Conservation (phyloP, 176 grass and related monocot genomes). For the sorghum (Sorghum bicolor) region Sorghum_bicolor_NCBIv3 NC_012870.2:64542001-64542500, state of each 20-base stretch:
- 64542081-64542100: background rate
- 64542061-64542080: background rate
- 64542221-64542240: slow-evolving; percentile 37
- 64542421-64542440: slow-evolving; percentile 31
- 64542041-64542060: background rate
- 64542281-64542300: slow-evolving; percentile 11
- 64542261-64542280: slow-evolving; percentile 25
- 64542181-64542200: slow-evolving; percentile 30
- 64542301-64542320: background rate
- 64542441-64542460: slow-evolving; percentile 22
- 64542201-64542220: slow-evolving; percentile 22
- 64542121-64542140: slow-evolving; percentile 38
- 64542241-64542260: slow-evolving; percentile 23
- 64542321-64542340: slow-evolving; percentile 42
- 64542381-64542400: slow-evolving; percentile 18
- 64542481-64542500: slow-evolving; percentile 12
- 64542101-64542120: slow-evolving; percentile 29
- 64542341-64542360: slow-evolving; percentile 25
- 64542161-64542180: slow-evolving; percentile 27
- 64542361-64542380: slow-evolving; percentile 12
- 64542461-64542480: slow-evolving; percentile 23
- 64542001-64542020: slow-evolving; percentile 15
- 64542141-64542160: slow-evolving; percentile 27
- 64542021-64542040: background rate
- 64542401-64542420: slow-evolving; percentile 24